Evolutionary conservation across 495 filamentous ascomycete genomes (phyloP).

Genomic region (Penicillium lagena): DNA sequence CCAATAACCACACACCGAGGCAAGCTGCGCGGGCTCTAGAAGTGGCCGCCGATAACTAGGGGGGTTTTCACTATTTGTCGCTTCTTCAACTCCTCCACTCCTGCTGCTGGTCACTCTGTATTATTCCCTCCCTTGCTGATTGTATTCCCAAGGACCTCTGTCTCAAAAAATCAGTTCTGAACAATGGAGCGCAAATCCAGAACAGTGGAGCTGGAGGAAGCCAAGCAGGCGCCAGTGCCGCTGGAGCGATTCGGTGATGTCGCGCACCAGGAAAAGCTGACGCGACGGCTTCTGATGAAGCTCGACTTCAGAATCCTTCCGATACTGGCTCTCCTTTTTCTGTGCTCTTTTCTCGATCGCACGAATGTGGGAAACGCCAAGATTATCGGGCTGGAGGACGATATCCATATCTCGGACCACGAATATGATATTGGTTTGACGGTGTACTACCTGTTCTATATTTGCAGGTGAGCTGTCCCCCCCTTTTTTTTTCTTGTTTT

Average conservation of each 20-base stretch:
- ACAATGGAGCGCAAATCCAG: constrained; percentile 15
- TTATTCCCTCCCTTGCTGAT: background rate
- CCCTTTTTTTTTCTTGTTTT: background rate
- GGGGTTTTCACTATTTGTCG: too few species aligned
- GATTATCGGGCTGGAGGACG: constrained; percentile 51
- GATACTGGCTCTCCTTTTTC: constrained; percentile 51
- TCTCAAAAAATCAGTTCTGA: background rate
- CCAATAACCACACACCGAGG: too few species aligned
- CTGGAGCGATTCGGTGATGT: constrained; percentile 9
- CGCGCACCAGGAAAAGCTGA: constrained; percentile 16
- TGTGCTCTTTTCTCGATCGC: constrained; percentile 45
- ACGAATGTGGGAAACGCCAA: constrained; percentile 61
- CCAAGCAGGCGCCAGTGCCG: constrained; percentile 5
- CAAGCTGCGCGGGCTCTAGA: constrained; percentile 5
- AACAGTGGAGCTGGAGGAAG: constrained; percentile 10
- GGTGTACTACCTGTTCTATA: constrained; percentile 61
- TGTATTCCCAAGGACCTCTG: background rate
- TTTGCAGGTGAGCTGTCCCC: constrained; percentile 29
- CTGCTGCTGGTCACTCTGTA: background rate
- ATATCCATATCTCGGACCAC: constrained; percentile 48
- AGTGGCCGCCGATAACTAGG: constrained; percentile 3
- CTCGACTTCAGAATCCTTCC: constrained; percentile 56
- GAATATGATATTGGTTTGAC: constrained; percentile 61
- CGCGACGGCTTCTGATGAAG: constrained; percentile 42
- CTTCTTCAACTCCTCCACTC: too few species aligned